Conservation (phyloP, 177 flowering plant genomes). For the Vitis hybrid region DNA sequence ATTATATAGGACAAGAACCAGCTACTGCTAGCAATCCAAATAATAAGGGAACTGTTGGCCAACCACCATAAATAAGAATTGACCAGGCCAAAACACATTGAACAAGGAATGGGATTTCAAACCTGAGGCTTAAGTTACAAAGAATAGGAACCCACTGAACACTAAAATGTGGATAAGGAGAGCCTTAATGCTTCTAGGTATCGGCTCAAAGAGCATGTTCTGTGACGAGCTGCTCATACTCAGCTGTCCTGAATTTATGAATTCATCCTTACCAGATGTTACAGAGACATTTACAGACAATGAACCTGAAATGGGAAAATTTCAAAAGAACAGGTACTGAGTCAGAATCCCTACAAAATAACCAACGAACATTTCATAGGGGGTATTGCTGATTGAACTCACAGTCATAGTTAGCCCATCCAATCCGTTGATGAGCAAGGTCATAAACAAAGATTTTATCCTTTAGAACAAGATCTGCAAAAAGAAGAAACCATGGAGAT, state of each 20-base stretch:
- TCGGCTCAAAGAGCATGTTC: constrained; percentile 20
- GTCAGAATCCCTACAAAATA: too few relatives aligned
- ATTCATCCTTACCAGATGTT: constrained; percentile 53
- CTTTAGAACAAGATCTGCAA: constrained; percentile 51
- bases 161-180: constrained; percentile 24
- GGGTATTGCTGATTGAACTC: constrained; percentile 12
- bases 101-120: constrained; percentile 14
- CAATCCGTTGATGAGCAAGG: constrained; percentile 39
- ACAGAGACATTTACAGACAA: constrained; percentile 71
- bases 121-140: constrained; percentile 27
- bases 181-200: constrained; percentile 16
- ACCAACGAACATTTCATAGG: too few relatives aligned
- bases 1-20: background rate
- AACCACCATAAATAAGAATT: constrained; percentile 10
- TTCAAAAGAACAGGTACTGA: background rate
- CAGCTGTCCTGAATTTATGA: constrained; percentile 58
- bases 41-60: constrained; percentile 1
- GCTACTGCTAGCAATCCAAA: background rate
- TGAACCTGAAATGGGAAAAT: constrained; percentile 56
- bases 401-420: constrained; percentile 56
- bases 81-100: background rate
- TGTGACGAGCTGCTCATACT: constrained; percentile 51
- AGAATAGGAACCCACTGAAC: constrained; percentile 18
- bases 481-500: constrained; percentile 3
- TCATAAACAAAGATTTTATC: constrained; percentile 53